Conservation (phyloP, 148 eudicot genomes). For the Camellia lanceoleosa region DNA sequence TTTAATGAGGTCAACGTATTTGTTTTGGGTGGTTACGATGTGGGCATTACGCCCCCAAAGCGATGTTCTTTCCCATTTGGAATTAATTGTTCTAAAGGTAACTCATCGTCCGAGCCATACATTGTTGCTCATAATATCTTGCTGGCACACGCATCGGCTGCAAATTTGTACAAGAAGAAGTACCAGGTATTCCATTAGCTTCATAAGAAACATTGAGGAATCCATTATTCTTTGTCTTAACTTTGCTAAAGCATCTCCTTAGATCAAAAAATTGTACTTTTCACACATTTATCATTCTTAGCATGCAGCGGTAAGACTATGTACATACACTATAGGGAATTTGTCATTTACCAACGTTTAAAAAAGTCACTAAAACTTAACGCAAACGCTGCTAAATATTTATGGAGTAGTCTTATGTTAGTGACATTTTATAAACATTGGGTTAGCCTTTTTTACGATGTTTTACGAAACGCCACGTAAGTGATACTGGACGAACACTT, state of each 20-base stretch:
- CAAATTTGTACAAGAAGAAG: constrained; percentile 36
- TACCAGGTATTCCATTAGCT: constrained; percentile 43
- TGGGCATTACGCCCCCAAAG: constrained; percentile 25
- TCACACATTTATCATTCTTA: neutral
- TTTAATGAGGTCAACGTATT: constrained; percentile 25
- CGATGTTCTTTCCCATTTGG: constrained; percentile 43
- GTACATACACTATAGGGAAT: no score
- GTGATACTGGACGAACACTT: no score
- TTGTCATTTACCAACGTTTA: no score
- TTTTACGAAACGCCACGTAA: no score
- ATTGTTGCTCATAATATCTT: constrained; percentile 42
- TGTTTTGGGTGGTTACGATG: constrained; percentile 24
- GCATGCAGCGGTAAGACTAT: neutral
- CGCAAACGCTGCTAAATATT: no score
- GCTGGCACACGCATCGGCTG: constrained; percentile 58
- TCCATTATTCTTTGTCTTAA: neutral
- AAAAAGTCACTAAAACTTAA: no score
- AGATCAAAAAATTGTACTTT: neutral
- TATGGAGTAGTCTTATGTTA: no score
- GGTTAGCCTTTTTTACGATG: no score
- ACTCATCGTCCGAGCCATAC: constrained; percentile 51
- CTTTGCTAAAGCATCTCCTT: neutral
- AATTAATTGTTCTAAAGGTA: constrained; percentile 27
- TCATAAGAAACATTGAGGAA: neutral
- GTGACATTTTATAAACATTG: no score